Percentiles rank a stretch among this genome's conserved stretches.
phyloP scores from a whole-genome alignment of 306 rosid genomes.

The Psophocarpus tetragonolobus region DNA sequence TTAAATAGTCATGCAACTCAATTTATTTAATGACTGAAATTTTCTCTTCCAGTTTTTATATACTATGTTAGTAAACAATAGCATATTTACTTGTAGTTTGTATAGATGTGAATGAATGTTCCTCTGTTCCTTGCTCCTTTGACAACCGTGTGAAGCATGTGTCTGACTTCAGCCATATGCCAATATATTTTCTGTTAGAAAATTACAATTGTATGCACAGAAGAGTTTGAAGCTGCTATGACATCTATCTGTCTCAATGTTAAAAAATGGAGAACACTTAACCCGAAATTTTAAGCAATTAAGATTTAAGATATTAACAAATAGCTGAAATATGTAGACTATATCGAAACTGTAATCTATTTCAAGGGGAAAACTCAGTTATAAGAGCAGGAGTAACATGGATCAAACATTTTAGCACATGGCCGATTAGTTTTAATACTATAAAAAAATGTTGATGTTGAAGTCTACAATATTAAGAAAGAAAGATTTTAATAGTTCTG shows the following conservation, averaged over 20 bases:
- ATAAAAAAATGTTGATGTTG: not conserved
- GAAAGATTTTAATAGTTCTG: slow-evolving; percentile 10
- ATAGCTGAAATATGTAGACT: not conserved
- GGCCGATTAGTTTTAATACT: not conserved
- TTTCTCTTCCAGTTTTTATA: not conserved
- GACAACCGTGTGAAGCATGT: not conserved
- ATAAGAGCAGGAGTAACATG: not conserved
- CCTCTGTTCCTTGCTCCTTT: not conserved
- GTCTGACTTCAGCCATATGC: not conserved
- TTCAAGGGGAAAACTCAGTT: not conserved
- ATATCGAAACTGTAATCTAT: not conserved
- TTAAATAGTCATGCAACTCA: not conserved
- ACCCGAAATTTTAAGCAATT: not conserved
- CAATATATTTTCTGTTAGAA: not conserved
- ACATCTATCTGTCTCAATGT: not conserved
- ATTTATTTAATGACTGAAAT: not conserved
- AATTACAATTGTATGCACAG: not conserved
- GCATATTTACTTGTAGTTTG: not conserved
- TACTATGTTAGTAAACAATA: not conserved
- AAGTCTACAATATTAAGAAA: slow-evolving; percentile 7
- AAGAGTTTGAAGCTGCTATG: not conserved
- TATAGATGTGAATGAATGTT: not conserved
- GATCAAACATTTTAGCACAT: slow-evolving; percentile 3
- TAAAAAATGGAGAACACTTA: not conserved
- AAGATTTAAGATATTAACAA: not conserved